A percentile compares a stretch with the other conserved stretches of the same genome.
These are phyloP conservation scores for Pleomassaria siparia DNA, from an alignment of 2,329 filamentous ascomycete species.

Conservation along the genomic window DNA sequence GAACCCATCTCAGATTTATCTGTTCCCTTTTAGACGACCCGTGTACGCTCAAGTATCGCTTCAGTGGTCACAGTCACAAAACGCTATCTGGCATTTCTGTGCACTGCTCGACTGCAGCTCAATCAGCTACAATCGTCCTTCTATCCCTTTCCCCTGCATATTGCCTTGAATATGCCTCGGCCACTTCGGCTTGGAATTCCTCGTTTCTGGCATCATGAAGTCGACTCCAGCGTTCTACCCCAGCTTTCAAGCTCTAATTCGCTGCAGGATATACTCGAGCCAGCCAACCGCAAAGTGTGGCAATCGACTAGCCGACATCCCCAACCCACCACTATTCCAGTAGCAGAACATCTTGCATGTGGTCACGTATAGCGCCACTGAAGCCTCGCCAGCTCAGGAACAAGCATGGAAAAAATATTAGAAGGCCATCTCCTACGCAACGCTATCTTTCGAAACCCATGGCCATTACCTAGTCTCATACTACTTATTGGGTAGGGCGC, in stretches of 20 bases:
- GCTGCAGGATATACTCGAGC: slow-evolving; percentile 26
- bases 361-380: slow-evolving; percentile 13
- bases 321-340: slow-evolving; percentile 23
- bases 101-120: slow-evolving; percentile 1
- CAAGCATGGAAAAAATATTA: slow-evolving; percentile 10
- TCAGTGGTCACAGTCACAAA: not conserved
- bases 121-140: not conserved
- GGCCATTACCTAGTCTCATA: slow-evolving; percentile 12
- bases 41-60: not conserved
- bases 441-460: slow-evolving; percentile 11
- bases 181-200: slow-evolving; percentile 11
- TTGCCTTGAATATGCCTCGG: slow-evolving; percentile 11
- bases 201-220: slow-evolving; percentile 10
- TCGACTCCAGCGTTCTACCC: slow-evolving; percentile 15
- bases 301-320: slow-evolving; percentile 20
- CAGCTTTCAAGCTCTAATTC: slow-evolving; percentile 23
- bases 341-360: slow-evolving; percentile 24
- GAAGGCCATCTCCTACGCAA: slow-evolving; percentile 15
- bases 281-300: slow-evolving; percentile 22
- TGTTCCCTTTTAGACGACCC: not conserved
- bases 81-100: slow-evolving; percentile 3
- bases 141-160: slow-evolving; percentile 29
- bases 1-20: not conserved
- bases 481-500: slow-evolving; percentile 19
- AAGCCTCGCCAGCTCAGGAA: slow-evolving; percentile 4